Base-by-base conservation (phyloP, 2,329 filamentous ascomycete species). In the Apiospora sp. region DNA sequence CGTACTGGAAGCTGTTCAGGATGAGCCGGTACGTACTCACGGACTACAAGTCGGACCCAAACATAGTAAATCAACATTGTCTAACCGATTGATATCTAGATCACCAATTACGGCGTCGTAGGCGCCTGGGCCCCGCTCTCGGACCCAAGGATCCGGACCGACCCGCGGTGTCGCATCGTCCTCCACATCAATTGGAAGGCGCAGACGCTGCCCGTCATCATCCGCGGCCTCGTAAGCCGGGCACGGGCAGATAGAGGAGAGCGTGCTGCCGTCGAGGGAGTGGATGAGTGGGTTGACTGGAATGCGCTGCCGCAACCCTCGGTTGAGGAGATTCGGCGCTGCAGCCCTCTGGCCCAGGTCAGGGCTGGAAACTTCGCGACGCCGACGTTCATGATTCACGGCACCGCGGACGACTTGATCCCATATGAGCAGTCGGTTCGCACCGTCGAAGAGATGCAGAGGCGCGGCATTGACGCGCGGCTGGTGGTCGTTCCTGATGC, bases 171-270 rank as follows among this genome's bases (percentile, higher is more conserved):
- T 16, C 76, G 78, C 14, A 74, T 82, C 67, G 78, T 77, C 3
- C 73, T 81, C 16, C 75, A 80, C 67, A 80, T 81, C 58, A 81
- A 81, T 69, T 79, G 78, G 78, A 74, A 75, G 24, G 79, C 72
- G 4, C 78, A 76, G 54, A 75, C 73, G 0, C 72, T 82, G 13
- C 76, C 74, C 14, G 72, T 80, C 16, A 67, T 82, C 19, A 67
- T 81, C 1, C 51, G 71, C 22, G 80, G 80, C 3, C 68, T 81
- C n/a, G 44, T 71, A 10, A 73, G 74, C 71, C 64, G 72, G 44
- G 51, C 67, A 19, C 74, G 72, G 54, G 73, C 68, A 4, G 49
- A n/a, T 7, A 34, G 61, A 6, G 70, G 22, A 13, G 37, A 67
- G 61, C 51, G 27, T 8, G 44, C 16, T 1, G 19, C 46, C 22